phyloP scores from a whole-genome alignment of 1,284 basidiomycete species.

The Cutaneotrichosporon sp. region DNA sequence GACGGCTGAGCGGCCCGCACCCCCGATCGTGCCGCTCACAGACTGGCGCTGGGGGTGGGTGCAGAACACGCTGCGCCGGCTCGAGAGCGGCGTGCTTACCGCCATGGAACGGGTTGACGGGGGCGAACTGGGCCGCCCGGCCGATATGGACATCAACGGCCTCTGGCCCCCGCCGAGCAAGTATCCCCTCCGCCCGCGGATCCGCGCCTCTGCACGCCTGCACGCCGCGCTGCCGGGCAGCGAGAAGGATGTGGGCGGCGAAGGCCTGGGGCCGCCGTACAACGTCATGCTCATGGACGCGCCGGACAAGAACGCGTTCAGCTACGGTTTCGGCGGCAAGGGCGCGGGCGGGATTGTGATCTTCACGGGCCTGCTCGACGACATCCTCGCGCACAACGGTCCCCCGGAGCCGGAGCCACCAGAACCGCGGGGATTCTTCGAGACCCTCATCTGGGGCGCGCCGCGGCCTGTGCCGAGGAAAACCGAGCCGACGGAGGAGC shows the following conservation, averaged over 20 bases:
- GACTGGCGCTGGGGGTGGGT: constrained; percentile 88
- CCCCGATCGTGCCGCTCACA: constrained; percentile 58
- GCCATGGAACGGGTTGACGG: constrained; percentile 6
- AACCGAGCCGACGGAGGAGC: constrained; percentile 63
- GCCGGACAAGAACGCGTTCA: constrained; percentile 77
- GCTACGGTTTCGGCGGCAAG: constrained; percentile 82
- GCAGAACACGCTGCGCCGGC: constrained; percentile 62
- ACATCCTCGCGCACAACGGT: constrained; percentile 58
- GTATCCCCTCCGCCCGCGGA: constrained; percentile 45
- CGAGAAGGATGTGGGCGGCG: constrained; percentile 26
- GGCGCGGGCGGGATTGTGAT: constrained; percentile 85
- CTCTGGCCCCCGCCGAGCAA: constrained; percentile 34
- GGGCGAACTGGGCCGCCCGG: neutral
- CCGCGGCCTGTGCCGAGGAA: constrained; percentile 18
- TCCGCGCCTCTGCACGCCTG: constrained; percentile 39
- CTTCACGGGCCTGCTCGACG: constrained; percentile 79
- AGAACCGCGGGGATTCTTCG: constrained; percentile 11
- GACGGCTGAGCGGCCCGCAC: constrained; percentile 56
- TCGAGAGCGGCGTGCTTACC: constrained; percentile 59
- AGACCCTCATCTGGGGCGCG: constrained; percentile 29
- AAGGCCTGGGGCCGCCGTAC: constrained; percentile 70
- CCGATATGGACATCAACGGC: neutral
- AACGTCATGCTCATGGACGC: constrained; percentile 76
- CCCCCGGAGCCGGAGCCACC: constrained; percentile 10
- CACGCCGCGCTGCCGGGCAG: constrained; percentile 41